Base-by-base conservation (phyloP, 2,329 filamentous ascomycete genomes). In the Botrytis fragariae region DNA sequence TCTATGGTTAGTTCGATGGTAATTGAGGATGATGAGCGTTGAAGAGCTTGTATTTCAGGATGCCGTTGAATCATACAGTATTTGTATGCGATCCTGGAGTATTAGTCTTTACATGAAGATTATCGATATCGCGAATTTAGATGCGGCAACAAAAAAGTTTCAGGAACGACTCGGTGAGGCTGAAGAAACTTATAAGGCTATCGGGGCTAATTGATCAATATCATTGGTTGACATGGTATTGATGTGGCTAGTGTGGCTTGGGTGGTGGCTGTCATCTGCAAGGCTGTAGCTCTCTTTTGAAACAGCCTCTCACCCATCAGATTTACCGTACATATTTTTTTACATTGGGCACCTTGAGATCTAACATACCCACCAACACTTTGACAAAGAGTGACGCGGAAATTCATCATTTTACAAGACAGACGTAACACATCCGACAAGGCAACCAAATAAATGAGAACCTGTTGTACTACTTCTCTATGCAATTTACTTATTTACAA, bases 331-430 rank as follows among this genome's bases (percentile, higher is more conserved):
- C 20, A 37, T 25, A 14, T 35, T 22, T 35, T 35, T 14, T 37
- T 44, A 39, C 45, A 29, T 68, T 68, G 64, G 45, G 45, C 45
- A 68, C 64, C 64, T 39, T 68, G 64, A 54, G 64, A 68, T 54
- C 64, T 68, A 39, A 39, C n/a, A 57, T 29, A 16, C 14, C 25
- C 51, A 61, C 35, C 59, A 54, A 18, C 25, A 48, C 25, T 29
- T 14, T 20, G 39, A 68, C 35, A 68, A 54, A 68, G 64, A 51
- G 32, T 67, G 32, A 54, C 32, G 16, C 32, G 32, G 32, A 54
- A 37, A 39, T 39, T 39, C 44, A 51, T 51, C 48, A 51, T 25
- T 51, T 14, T 51, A 39, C 37, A 67, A 67, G 44, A 51, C 44
- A 48, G 4, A 37, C 25, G 35, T n/a, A 39, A 22, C 37, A 62